Conservation (phyloP, 78 protist genomes). For the Monosiga brevicollis region DNA sequence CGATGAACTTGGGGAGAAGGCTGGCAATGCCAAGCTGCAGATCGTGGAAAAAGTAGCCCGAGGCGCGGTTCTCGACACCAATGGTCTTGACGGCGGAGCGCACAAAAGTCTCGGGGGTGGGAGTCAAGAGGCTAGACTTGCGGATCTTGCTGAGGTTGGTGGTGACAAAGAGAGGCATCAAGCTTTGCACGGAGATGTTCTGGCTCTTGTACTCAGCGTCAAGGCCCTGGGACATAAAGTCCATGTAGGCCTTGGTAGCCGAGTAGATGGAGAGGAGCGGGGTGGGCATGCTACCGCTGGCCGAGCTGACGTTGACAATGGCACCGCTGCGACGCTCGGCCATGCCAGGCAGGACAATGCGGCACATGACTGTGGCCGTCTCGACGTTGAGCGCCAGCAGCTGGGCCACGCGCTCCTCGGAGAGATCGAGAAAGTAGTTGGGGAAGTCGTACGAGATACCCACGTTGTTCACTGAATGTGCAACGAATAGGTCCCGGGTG, state of each 20-base stretch:
- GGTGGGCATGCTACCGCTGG: conserved; percentile 19
- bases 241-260: conserved; percentile 52
- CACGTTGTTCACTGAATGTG: conserved; percentile 45
- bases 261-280: conserved; percentile 45
- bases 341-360: conserved; percentile 12
- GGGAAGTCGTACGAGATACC: conserved; percentile 55
- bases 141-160: conserved; percentile 54
- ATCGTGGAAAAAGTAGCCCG: conserved; percentile 13
- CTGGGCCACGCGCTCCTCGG: conserved; percentile 12
- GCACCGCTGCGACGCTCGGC: conserved; percentile 22
- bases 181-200: conserved; percentile 49
- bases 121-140: conserved; percentile 33
- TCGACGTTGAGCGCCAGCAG: conserved; percentile 35
- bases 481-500: not conserved
- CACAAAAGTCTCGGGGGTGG: conserved; percentile 44
- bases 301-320: conserved; percentile 44
- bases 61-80: conserved; percentile 48
- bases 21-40: conserved; percentile 9
- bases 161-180: conserved; percentile 53
- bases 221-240: conserved; percentile 36
- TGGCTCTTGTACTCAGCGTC: conserved; percentile 25
- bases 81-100: conserved; percentile 29
- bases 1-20: conserved; percentile 3
- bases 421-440: conserved; percentile 32
- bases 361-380: conserved; percentile 14